These are phyloP conservation scores for Parmelia sp. DNA, from an alignment of 495 filamentous ascomycete genomes.

Conservation along the genomic window DNA sequence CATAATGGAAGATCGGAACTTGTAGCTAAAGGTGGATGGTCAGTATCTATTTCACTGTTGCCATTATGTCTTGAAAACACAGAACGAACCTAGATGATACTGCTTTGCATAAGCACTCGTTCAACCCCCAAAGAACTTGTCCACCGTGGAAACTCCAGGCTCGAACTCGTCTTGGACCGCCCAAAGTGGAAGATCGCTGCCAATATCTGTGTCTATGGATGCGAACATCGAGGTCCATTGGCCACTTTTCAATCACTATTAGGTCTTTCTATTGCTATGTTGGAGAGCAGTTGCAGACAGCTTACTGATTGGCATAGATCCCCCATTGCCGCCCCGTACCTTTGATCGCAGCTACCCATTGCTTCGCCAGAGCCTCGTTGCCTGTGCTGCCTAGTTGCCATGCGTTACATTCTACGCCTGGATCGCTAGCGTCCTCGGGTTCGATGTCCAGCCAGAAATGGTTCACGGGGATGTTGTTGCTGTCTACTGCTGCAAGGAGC, in stretches of 20 bases:
- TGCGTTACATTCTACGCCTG: slow-evolving; percentile 13
- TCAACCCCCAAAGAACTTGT: slow-evolving; percentile 31
- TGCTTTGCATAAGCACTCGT: slow-evolving; percentile 30
- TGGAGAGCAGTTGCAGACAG: neutral
- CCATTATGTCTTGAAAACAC: neutral
- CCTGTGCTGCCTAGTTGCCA: slow-evolving; percentile 20
- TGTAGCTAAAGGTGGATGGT: neutral
- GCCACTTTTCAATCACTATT: slow-evolving; percentile 16
- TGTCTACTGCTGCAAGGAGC: slow-evolving; percentile 18
- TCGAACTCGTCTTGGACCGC: slow-evolving; percentile 27
- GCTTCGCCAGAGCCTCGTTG: slow-evolving; percentile 23
- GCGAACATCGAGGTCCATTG: slow-evolving; percentile 31
- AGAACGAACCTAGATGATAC: slow-evolving; percentile 18
- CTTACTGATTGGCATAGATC: slow-evolving; percentile 21
- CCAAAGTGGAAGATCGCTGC: slow-evolving; percentile 30
- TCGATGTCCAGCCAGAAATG: slow-evolving; percentile 28
- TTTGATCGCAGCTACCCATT: slow-evolving; percentile 24
- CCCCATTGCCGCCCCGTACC: slow-evolving; percentile 25
- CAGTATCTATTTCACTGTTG: neutral
- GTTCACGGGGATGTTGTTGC: slow-evolving; percentile 18
- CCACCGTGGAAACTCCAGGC: slow-evolving; percentile 24
- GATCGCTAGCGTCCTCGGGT: slow-evolving; percentile 10
- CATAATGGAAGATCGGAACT: slow-evolving; percentile 2
- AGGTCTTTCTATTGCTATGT: neutral
- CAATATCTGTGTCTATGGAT: slow-evolving; percentile 26